Evolutionary conservation across 192 early-diverging fungal species (phyloP).

Genomic region (Allomyces macrogynus): DNA sequence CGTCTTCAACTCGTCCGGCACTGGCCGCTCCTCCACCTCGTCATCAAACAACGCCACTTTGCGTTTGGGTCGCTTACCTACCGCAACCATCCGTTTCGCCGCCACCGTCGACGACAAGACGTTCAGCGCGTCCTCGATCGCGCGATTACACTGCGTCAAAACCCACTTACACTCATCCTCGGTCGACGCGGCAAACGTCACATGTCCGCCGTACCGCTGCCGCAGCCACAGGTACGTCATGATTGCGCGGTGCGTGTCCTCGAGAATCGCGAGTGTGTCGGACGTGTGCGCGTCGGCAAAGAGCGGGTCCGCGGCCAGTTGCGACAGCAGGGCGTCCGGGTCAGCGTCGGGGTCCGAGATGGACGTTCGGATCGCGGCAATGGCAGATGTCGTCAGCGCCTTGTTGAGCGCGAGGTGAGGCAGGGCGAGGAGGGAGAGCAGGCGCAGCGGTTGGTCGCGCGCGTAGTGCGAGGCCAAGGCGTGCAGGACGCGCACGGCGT

Average conservation of each 20-base stretch:
- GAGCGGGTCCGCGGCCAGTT: too few relatives aligned
- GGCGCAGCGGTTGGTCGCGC: too few relatives aligned
- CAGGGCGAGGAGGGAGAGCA: too few relatives aligned
- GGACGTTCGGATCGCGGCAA: slow-evolving; percentile 12
- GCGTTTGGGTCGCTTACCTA: not conserved
- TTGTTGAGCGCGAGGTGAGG: slow-evolving; percentile 1
- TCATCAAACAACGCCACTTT: not conserved
- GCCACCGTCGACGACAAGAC: slow-evolving; percentile 13
- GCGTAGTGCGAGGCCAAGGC: slow-evolving; percentile 6
- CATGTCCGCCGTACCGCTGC: slow-evolving; percentile 10
- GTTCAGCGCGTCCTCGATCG: slow-evolving; percentile 35
- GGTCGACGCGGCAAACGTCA: not conserved
- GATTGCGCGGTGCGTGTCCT: slow-evolving; percentile 52
- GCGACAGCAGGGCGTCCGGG: too few relatives aligned
- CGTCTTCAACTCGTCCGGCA: slow-evolving; percentile 14
- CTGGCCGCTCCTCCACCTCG: slow-evolving; percentile 18
- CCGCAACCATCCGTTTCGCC: not conserved
- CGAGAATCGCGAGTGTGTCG: slow-evolving; percentile 23
- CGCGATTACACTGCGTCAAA: slow-evolving; percentile 1
- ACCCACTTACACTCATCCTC: not conserved
- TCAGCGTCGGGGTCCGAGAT: too few relatives aligned
- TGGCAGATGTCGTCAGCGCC: slow-evolving; percentile 5
- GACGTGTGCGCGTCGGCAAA: too few relatives aligned
- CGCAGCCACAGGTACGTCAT: slow-evolving; percentile 79
- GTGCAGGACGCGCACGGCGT: slow-evolving; percentile 1